Conservation (phyloP, 169 alveolate species). For the Plasmodium billcollinsi region DNA sequence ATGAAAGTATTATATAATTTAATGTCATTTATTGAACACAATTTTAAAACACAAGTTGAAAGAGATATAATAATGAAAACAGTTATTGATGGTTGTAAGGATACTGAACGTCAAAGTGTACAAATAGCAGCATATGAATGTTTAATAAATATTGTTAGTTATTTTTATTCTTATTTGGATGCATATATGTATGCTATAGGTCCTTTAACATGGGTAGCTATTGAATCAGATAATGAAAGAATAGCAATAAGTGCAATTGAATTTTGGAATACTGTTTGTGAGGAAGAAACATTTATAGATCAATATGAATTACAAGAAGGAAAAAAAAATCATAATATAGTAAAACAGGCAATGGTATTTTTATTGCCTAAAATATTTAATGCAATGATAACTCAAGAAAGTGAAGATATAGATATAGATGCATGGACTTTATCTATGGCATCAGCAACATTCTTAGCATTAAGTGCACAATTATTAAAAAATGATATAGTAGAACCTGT, state of each 20-base stretch:
- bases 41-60: constrained; percentile 82
- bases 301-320: constrained; percentile 75
- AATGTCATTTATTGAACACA: constrained; percentile 81
- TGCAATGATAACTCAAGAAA: constrained; percentile 89
- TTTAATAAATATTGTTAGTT: constrained; percentile 88
- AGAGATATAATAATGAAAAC: constrained; percentile 86
- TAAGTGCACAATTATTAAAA: constrained; percentile 92
- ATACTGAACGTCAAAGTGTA: constrained; percentile 81
- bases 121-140: constrained; percentile 91
- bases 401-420: constrained; percentile 90
- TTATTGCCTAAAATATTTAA: constrained; percentile 89
- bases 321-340: constrained; percentile 82
- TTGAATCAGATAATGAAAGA: constrained; percentile 87
- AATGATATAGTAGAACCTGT: constrained; percentile 92
- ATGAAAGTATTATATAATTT: constrained; percentile 80
- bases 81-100: constrained; percentile 86
- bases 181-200: constrained; percentile 87
- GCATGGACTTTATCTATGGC: constrained; percentile 96
- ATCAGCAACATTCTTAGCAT: constrained; percentile 92
- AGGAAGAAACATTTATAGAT: constrained; percentile 85
- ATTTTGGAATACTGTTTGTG: constrained; percentile 92
- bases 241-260: constrained; percentile 91
- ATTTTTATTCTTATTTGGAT: constrained; percentile 87
- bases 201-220: constrained; percentile 89
- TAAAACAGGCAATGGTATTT: constrained; percentile 87